These are phyloP conservation scores for Pyrus bretschneideri DNA, from an alignment of 306 rosid genomes.

Conservation along the genomic window DNA sequence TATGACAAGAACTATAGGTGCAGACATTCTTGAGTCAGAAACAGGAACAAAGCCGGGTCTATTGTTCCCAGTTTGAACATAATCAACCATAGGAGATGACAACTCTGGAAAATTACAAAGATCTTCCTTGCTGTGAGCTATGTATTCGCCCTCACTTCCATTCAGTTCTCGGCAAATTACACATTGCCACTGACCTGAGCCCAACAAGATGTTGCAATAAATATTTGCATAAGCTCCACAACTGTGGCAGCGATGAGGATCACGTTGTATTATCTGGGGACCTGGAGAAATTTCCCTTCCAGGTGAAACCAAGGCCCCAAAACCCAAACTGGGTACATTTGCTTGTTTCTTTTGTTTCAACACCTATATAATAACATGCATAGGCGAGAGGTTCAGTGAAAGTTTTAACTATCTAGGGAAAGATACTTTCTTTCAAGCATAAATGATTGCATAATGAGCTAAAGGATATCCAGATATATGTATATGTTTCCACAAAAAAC, in stretches of 20 bases:
- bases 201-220: conserved; percentile 73
- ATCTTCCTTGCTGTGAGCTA: conserved; percentile 67
- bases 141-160: conserved; percentile 82
- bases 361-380: conserved; percentile 41
- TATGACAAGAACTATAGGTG: conserved; percentile 82
- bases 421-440: conserved; percentile 5
- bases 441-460: not conserved
- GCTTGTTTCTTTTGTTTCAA: conserved; percentile 84
- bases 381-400: conserved; percentile 3
- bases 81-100: conserved; percentile 79
- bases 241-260: conserved; percentile 88
- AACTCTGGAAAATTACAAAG: conserved; percentile 79
- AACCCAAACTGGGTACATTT: conserved; percentile 93
- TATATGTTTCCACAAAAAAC: not conserved
- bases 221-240: conserved; percentile 93
- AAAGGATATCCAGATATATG: not conserved
- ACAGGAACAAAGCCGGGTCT: conserved; percentile 95
- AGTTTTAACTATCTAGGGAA: not conserved
- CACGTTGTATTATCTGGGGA: conserved; percentile 81
- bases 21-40: conserved; percentile 86
- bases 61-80: conserved; percentile 78
- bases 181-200: conserved; percentile 99
- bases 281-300: conserved; percentile 79
- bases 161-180: conserved; percentile 79
- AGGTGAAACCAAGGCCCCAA: conserved; percentile 91